Percentiles rank a stretch among this genome's conserved stretches.
Evolutionary conservation across 2,329 filamentous ascomycete genomes (phyloP).

Genomic region (Didymella segeticola): DNA sequence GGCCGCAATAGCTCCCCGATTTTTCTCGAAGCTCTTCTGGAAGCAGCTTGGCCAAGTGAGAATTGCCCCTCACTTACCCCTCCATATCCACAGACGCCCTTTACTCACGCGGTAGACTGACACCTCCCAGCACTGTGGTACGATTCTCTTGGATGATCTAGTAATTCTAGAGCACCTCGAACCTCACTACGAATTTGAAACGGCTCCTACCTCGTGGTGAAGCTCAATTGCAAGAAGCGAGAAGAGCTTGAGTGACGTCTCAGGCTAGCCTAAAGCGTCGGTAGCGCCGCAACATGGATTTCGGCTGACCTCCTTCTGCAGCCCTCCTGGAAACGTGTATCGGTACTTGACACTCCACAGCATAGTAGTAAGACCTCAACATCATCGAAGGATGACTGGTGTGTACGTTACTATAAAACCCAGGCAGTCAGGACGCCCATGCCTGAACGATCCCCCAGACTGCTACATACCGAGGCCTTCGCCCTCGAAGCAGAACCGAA

Average conservation of each 20-base stretch:
- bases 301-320: background rate
- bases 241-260: background rate
- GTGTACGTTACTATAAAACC: too few relatives aligned
- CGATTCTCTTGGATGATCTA: background rate
- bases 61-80: constrained; percentile 12
- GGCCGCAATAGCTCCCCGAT: constrained; percentile 2
- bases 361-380: too few relatives aligned
- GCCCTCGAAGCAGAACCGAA: too few relatives aligned
- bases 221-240: background rate
- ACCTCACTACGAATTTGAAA: background rate
- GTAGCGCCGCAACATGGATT: background rate
- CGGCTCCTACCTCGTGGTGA: background rate
- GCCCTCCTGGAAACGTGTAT: too few relatives aligned
- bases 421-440: too few relatives aligned
- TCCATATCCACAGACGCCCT: too few relatives aligned
- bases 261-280: background rate
- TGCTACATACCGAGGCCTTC: too few relatives aligned
- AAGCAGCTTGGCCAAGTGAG: constrained; percentile 16
- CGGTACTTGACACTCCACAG: too few relatives aligned
- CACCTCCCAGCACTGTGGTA: background rate
- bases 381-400: too few relatives aligned
- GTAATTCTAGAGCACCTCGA: background rate
- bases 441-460: too few relatives aligned
- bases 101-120: background rate
- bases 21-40: constrained; percentile 19